Evolutionary conservation across 306 rosid species (phyloP), one percentile per base, ranked within the genome.

Genomic region (Sicyos edulis): DNA sequence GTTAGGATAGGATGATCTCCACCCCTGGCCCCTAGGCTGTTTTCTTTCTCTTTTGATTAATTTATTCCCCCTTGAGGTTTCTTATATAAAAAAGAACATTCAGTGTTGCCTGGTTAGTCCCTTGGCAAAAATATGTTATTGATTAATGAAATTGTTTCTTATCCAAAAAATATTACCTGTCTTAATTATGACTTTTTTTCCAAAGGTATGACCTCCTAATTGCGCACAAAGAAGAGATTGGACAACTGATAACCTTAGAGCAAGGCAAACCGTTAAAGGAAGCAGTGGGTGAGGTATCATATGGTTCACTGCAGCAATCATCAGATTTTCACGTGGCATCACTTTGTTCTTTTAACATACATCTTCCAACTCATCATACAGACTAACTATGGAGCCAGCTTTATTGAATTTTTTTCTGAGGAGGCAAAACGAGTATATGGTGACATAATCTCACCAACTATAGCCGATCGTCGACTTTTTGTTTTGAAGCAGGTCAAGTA

Each of bases 341-440:
- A 70, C 73, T 54, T 69, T 70, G 64, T 40, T 72, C 14, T 68
- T 70, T 37, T 73, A 54, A 37, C 74, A 59, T 81, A 16, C 69
- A 79, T 22, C 67, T 50, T 59, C 59, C 72, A 45, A 45, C 40
- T 78, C 42, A 47, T 61, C 34, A 74, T 82, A 51, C 83, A 93
- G 99, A 69, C 84, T 68, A 83, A 29, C 64, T 93, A 93, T 34
- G 92, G 99, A 75, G 89, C 97, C 82, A 73, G 78, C 75, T 93
- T 91, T 66, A 87, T 93, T n/a, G 99, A 93, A 88, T 93, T 91
- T 80, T 76, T 82, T 75, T 78, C 96, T 1, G 99, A 91, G 84
- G 99, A 93, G 84, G 99, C 96, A 71, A 93, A 88, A 77, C 96
- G 97, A 55, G 37, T 93, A 75, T 93, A 88, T 81, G 97, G 99